A percentile compares a stretch with the other conserved stretches of the same genome.
Conservation (phyloP, 1,284 basidiomycete genomes). For the Marasmius tenuissimus region DNA sequence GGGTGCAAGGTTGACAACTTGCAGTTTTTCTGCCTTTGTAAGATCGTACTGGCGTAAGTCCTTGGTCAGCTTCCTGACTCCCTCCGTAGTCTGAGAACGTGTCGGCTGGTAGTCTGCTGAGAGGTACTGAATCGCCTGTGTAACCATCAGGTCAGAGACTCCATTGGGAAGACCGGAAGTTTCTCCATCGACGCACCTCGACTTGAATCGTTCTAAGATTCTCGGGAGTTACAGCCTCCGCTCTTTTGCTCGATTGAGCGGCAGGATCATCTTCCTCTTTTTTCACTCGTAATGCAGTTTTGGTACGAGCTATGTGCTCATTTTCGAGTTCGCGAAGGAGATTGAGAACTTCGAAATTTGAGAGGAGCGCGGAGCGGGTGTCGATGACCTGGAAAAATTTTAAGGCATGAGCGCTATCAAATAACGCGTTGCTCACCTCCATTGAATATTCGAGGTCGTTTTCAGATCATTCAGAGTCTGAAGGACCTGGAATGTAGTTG, state of each 20-base stretch:
- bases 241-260: constrained; percentile 30
- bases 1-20: constrained; percentile 88
- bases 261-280: constrained; percentile 63
- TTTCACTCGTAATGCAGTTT: constrained; percentile 64
- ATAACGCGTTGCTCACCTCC: constrained; percentile 28
- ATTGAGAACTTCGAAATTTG: constrained; percentile 84
- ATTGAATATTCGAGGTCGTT: constrained; percentile 12
- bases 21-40: constrained; percentile 90
- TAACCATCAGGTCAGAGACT: constrained; percentile 1
- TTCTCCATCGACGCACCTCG: constrained; percentile 55
- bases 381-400: constrained; percentile 63
- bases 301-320: constrained; percentile 66
- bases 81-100: constrained; percentile 61
- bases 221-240: constrained; percentile 57
- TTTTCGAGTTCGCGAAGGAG: constrained; percentile 78
- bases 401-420: constrained; percentile 7
- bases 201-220: constrained; percentile 89
- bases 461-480: background rate
- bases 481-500: background rate
- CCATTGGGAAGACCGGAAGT: background rate
- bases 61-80: constrained; percentile 68
- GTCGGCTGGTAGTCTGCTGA: constrained; percentile 73
- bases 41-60: constrained; percentile 68
- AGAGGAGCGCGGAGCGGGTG: constrained; percentile 75
- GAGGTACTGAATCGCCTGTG: constrained; percentile 81